These are phyloP conservation scores for Pseudogymnoascus sp. DNA, from an alignment of 2,329 filamentous ascomycete genomes.

Conservation along the genomic window DNA sequence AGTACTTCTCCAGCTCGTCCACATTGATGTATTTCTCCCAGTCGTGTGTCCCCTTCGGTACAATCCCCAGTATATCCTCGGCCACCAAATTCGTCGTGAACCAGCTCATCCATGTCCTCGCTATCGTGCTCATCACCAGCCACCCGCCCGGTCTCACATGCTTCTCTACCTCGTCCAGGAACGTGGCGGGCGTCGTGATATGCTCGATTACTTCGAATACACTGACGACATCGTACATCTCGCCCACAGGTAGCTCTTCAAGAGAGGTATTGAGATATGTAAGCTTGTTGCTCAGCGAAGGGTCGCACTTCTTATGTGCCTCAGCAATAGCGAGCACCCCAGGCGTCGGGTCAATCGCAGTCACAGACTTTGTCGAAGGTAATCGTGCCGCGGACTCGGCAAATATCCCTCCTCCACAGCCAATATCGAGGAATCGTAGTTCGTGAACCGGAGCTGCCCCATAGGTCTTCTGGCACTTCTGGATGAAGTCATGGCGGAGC, in stretches of 20 bases:
- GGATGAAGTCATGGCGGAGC: constrained; percentile 86
- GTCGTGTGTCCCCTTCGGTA: constrained; percentile 88
- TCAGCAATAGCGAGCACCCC: constrained; percentile 68
- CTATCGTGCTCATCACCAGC: constrained; percentile 88
- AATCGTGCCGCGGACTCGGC: constrained; percentile 76
- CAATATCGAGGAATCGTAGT: constrained; percentile 77
- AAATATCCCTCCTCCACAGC: constrained; percentile 94
- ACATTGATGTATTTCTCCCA: constrained; percentile 95
- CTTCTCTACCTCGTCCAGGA: constrained; percentile 60
- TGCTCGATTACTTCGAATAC: constrained; percentile 96
- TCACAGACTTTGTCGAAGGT: constrained; percentile 52
- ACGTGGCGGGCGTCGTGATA: constrained; percentile 64
- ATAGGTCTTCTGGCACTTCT: constrained; percentile 41
- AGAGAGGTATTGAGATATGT: constrained; percentile 68
- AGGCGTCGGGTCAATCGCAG: constrained; percentile 69
- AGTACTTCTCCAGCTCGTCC: constrained; percentile 57
- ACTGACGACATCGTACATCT: constrained; percentile 69
- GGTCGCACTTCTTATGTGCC: constrained; percentile 67
- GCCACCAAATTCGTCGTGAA: constrained; percentile 87
- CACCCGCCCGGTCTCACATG: constrained; percentile 87
- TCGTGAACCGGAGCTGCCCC: constrained; percentile 31
- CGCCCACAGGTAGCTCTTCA: constrained; percentile 50
- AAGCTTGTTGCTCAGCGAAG: constrained; percentile 53
- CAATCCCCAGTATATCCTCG: constrained; percentile 78
- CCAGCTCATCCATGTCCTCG: constrained; percentile 81